These are phyloP conservation scores for Hevea brasiliensis DNA, from an alignment of 345 rosid species.

Conservation along the genomic window DNA sequence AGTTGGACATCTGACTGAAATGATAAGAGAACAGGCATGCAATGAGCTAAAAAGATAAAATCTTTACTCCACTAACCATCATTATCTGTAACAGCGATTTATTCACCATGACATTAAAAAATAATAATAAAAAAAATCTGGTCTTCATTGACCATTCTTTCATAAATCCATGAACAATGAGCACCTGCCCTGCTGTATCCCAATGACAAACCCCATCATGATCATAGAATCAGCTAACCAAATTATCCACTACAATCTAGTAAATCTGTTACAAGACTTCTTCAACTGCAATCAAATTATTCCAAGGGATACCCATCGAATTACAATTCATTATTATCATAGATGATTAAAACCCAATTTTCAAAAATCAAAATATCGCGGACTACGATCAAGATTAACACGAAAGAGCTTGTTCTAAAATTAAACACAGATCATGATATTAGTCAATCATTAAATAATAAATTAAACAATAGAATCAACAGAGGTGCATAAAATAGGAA, in stretches of 20 bases:
- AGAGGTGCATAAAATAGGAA: not conserved
- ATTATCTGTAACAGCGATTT: too few relatives aligned
- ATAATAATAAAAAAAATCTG: too few relatives aligned
- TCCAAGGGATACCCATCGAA: not conserved
- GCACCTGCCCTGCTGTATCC: not conserved
- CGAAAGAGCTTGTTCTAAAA: not conserved
- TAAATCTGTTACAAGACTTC: too few relatives aligned
- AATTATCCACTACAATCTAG: too few relatives aligned
- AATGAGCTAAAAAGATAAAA: too few relatives aligned
- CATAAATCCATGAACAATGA: not conserved
- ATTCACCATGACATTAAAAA: too few relatives aligned
- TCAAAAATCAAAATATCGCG: not conserved
- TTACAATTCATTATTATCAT: not conserved
- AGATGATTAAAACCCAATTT: not conserved
- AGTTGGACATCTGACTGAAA: too few relatives aligned
- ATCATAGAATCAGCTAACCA: not conserved
- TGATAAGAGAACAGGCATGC: too few relatives aligned
- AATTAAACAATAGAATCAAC: not conserved
- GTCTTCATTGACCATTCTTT: not conserved
- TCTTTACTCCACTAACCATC: too few relatives aligned
- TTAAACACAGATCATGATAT: constrained; percentile 1
- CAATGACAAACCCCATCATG: not conserved
- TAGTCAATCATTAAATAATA: too few relatives aligned
- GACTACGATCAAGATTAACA: not conserved
- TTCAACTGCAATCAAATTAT: not conserved